Percentiles rank a stretch among this genome's conserved stretches.
Evolutionary conservation across 352 stramenopile species (phyloP).

Genomic region (Phytophthora podocarpi): DNA sequence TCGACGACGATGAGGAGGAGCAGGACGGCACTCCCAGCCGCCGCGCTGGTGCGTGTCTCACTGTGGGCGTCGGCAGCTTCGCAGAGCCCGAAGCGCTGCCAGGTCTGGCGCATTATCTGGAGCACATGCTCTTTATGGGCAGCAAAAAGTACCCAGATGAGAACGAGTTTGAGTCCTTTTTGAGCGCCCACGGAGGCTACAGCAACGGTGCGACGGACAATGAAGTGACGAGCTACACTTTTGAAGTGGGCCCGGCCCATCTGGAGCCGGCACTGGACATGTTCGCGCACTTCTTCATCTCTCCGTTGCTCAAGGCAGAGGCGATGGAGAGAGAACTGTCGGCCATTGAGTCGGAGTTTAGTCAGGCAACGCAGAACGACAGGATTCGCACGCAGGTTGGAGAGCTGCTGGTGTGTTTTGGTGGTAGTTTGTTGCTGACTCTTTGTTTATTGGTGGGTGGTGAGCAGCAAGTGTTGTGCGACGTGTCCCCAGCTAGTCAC

Average conservation of each 20-base stretch:
- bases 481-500: conserved; percentile 51
- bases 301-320: conserved; percentile 82
- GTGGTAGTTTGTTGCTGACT: not conserved
- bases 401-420: not conserved
- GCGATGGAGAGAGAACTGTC: conserved; percentile 83
- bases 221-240: conserved; percentile 94
- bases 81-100: conserved; percentile 71
- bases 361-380: conserved; percentile 76
- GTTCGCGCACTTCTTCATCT: conserved; percentile 96
- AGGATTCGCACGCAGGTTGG: conserved; percentile 50
- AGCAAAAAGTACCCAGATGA: conserved; percentile 93
- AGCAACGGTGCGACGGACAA: conserved; percentile 94
- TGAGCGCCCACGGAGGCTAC: conserved; percentile 89
- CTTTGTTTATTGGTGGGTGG: conserved; percentile 12
- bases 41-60: conserved; percentile 65
- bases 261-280: conserved; percentile 85
- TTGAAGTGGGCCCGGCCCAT: conserved; percentile 83
- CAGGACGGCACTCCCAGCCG: conserved; percentile 31
- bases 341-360: conserved; percentile 91
- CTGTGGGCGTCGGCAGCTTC: conserved; percentile 75
- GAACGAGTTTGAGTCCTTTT: conserved; percentile 92
- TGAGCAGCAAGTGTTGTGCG: conserved; percentile 79
- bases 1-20: conserved; percentile 47
- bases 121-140: conserved; percentile 98
- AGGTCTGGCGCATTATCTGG: conserved; percentile 91